phyloP scores from a whole-genome alignment of 139 green algal genomes.

The Volvox africanus region DNA sequence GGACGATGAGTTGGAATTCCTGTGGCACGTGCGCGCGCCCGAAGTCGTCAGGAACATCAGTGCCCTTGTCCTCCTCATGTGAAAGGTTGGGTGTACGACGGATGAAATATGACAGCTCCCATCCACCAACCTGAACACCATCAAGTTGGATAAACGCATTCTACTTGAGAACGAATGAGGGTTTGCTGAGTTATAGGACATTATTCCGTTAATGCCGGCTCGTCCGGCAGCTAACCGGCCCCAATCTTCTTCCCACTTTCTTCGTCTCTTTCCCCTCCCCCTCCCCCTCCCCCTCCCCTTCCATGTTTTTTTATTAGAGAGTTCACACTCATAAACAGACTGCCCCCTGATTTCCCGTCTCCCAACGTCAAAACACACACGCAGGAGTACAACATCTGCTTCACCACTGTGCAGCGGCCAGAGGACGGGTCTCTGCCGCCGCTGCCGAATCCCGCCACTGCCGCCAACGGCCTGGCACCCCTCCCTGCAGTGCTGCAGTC shows the following conservation, averaged over 20 bases:
- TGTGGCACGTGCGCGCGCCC: no score
- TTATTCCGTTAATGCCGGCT: no score
- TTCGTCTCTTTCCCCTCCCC: not conserved
- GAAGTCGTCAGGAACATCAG: no score
- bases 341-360: not conserved
- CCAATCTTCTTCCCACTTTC: not conserved
- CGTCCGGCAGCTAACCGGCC: not conserved
- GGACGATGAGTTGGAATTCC: no score
- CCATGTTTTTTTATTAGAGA: not conserved
- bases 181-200: no score
- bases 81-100: no score
- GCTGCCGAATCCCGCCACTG: conserved; percentile 54
- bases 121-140: no score
- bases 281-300: not conserved
- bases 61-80: no score
- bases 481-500: conserved; percentile 80
- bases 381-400: conserved; percentile 99
- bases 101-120: no score
- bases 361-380: not conserved
- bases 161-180: no score
- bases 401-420: conserved; percentile 93
- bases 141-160: no score
- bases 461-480: conserved; percentile 60
- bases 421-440: conserved; percentile 57
- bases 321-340: not conserved